These are phyloP conservation scores for Candida nonsorbophila DNA, from an alignment of 805 yeast species.

Conservation along the genomic window DNA sequence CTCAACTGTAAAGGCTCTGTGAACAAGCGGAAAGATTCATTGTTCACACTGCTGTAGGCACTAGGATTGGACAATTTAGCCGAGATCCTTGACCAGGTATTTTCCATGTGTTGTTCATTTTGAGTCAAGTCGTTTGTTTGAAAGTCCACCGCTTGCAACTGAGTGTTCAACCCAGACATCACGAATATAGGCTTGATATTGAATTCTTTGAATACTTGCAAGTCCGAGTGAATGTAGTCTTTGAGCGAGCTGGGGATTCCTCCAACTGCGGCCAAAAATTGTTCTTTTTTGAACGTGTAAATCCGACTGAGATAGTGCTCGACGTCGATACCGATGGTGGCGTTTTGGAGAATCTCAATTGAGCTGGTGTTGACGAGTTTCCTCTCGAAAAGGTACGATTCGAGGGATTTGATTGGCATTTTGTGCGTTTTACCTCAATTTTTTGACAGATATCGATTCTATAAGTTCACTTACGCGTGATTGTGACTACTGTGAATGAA, in stretches of 20 bases:
- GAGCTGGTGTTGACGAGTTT: conserved; percentile 57
- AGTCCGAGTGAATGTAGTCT: conserved; percentile 54
- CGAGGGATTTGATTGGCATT: conserved; percentile 53
- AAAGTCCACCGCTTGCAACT: conserved; percentile 26
- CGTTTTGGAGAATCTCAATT: conserved; percentile 57
- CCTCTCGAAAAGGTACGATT: conserved; percentile 63
- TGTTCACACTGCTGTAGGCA: conserved; percentile 16
- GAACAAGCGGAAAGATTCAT: conserved; percentile 48
- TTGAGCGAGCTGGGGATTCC: conserved; percentile 68
- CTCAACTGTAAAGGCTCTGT: conserved; percentile 46
- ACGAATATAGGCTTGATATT: conserved; percentile 77
- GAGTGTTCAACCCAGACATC: conserved; percentile 60
- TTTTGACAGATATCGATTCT: too few species aligned
- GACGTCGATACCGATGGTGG: conserved; percentile 79
- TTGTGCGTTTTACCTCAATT: not conserved
- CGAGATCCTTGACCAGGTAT: conserved; percentile 33
- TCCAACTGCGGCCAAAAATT: conserved; percentile 69
- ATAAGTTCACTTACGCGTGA: too few species aligned
- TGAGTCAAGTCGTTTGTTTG: conserved; percentile 31
- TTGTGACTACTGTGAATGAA: too few species aligned
- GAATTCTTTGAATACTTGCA: conserved; percentile 52
- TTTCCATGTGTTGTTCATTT: conserved; percentile 35
- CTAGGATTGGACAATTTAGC: conserved; percentile 17
- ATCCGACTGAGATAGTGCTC: conserved; percentile 69
- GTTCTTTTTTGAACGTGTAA: conserved; percentile 59